Conservation (phyloP, 2,329 filamentous ascomycete genomes). For the Coniosporium tulheliwenetii region DNA sequence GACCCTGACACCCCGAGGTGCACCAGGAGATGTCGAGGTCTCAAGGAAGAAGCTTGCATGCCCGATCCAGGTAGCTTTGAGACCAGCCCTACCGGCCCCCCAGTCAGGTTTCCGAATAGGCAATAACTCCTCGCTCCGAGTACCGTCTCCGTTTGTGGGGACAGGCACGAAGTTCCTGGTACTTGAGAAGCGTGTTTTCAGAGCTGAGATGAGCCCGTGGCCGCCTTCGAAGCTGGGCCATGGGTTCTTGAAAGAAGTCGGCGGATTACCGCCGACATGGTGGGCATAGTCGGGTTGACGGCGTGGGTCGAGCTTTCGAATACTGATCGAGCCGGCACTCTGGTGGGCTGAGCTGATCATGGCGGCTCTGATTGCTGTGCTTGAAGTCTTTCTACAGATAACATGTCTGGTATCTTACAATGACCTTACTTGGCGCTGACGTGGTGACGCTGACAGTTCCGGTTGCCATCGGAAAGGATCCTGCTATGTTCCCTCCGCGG, state of each 20-base stretch:
- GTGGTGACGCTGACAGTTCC: too few relatives aligned
- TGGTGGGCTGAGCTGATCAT: too few relatives aligned
- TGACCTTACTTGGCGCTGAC: too few relatives aligned
- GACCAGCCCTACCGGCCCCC: conserved; percentile 11
- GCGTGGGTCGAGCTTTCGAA: too few relatives aligned
- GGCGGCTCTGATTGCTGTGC: too few relatives aligned
- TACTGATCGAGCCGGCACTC: too few relatives aligned
- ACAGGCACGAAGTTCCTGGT: conserved; percentile 31
- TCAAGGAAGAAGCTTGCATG: conserved; percentile 35
- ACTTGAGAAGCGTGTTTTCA: conserved; percentile 21
- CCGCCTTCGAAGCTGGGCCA: conserved; percentile 27
- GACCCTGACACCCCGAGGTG: conserved; percentile 24
- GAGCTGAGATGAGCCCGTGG: conserved; percentile 9
- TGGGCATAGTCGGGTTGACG: conserved; percentile 12
- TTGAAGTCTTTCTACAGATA: too few relatives aligned
- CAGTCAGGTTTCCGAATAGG: conserved; percentile 25
- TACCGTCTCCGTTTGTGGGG: conserved; percentile 15
- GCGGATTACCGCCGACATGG: conserved; percentile 24
- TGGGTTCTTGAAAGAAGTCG: conserved; percentile 31
- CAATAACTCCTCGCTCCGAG: conserved; percentile 19
- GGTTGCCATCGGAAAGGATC: too few relatives aligned
- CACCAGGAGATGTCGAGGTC: conserved; percentile 15
- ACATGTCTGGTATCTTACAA: too few relatives aligned
- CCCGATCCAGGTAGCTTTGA: conserved; percentile 35
- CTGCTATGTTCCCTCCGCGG: too few relatives aligned